Evolutionary conservation across 2,329 filamentous ascomycete genomes (phyloP), one percentile per base, ranked within the genome.

Genomic region (Aspergillus vadensis): DNA sequence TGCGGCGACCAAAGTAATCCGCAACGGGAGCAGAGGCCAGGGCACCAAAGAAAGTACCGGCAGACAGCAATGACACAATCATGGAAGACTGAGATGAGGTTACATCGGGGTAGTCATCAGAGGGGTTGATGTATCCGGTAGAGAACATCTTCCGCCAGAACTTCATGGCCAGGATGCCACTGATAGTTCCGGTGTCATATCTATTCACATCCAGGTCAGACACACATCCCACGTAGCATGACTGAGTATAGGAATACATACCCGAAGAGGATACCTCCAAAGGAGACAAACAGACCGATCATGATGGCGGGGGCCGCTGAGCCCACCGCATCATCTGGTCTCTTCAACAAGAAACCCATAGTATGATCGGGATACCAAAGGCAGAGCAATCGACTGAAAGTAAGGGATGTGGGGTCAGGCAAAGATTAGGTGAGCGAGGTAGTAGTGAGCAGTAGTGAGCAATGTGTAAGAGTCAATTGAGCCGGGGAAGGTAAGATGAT

Each of bases 31-130:
- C 90, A 59, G 90, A 86, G 59, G 66, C 86, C 66, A 92, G 73
- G 50, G 90, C 88, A 71, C 90, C 87, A 63, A 91, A 88, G 82
- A 92, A 92, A 70, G 89, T 91, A 74, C 86, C 84, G 70, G 81
- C 84, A 36, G 90, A 92, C 60, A 92, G 83, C 66, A 92, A 90
- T 12, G 88, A 91, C 70, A 86, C 86, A 73, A 91, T 87, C 60
- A 88, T 79, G 38, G 85, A 86, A 62, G 65, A 68, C 43, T 69
- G 65, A 61, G 91, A 88, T 81, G 82, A 78, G 7, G 82, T 79
- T 10, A 85, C 71, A 60, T 79, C 74, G 62, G 80, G 80, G 15
- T 78, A 65, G n/a, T 74, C 64, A 65, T 75, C 77, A 27, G 66
- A 63, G 1, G 71, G 73, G 25, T 79, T 77, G 54, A 70, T 60